These are phyloP conservation scores for Rubia tinctorum DNA, from an alignment of 305 asterid genomes.

Conservation along the genomic window DNA sequence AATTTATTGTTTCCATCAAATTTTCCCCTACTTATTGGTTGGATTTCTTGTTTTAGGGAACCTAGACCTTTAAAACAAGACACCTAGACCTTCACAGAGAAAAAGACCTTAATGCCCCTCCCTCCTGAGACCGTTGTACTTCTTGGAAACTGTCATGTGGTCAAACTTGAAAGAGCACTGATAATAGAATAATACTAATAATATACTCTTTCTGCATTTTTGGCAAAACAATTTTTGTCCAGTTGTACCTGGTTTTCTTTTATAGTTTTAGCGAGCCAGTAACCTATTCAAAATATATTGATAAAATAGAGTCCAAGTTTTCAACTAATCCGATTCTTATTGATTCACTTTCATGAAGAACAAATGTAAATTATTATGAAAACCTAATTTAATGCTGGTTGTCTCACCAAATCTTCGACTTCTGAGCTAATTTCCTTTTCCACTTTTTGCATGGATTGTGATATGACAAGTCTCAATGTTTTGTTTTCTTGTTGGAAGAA, in stretches of 20 bases:
- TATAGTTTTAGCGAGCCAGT: slow-evolving; percentile 4
- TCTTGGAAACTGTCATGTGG: not conserved
- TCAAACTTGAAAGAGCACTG: slow-evolving; percentile 12
- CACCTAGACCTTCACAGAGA: not conserved
- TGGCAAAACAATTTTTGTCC: not conserved
- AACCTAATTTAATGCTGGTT: not conserved
- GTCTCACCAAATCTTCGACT: not conserved
- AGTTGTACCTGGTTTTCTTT: not conserved
- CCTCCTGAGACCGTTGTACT: not conserved
- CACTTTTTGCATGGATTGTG: not conserved
- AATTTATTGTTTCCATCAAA: not conserved
- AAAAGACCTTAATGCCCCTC: not conserved
- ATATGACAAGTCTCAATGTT: not conserved
- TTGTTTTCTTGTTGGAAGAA: slow-evolving; percentile 3
- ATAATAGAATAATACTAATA: not conserved
- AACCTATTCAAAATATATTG: not conserved
- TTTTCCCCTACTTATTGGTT: not conserved
- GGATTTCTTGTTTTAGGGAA: not conserved
- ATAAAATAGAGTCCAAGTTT: not conserved
- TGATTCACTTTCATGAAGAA: slow-evolving; percentile 10
- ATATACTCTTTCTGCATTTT: not conserved
- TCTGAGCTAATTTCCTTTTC: not conserved
- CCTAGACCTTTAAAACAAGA: too few relatives aligned
- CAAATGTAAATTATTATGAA: not conserved
- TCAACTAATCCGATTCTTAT: not conserved